phyloP scores from a whole-genome alignment of 768 basidiomycete species.

The Podaxis sp. region DNA sequence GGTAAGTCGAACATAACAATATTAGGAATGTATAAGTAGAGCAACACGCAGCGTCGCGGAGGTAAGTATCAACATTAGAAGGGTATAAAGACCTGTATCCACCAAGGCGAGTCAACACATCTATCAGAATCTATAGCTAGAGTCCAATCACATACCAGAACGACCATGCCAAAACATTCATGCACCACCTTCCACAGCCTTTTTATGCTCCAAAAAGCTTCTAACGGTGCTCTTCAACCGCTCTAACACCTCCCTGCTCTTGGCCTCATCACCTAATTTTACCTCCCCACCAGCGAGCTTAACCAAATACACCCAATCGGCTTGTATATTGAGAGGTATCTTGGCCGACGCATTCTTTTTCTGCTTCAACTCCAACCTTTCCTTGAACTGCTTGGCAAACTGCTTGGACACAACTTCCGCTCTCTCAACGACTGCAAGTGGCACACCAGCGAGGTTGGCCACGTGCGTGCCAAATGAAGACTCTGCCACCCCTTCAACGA shows the following conservation, averaged over 20 bases:
- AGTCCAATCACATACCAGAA: background rate
- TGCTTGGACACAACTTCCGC: slow-evolving; percentile 86
- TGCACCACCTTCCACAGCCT: background rate
- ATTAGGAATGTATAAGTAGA: background rate
- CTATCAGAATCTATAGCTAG: background rate
- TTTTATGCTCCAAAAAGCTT: slow-evolving; percentile 11
- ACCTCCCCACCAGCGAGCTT: slow-evolving; percentile 56
- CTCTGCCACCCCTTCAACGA: slow-evolving; percentile 82
- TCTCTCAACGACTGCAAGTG: slow-evolving; percentile 78
- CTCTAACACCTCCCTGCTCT: slow-evolving; percentile 51
- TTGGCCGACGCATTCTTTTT: slow-evolving; percentile 49
- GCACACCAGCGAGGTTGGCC: slow-evolving; percentile 92
- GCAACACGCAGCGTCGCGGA: background rate
- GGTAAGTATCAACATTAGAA: background rate
- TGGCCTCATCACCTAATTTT: slow-evolving; percentile 50
- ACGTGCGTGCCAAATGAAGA: slow-evolving; percentile 95
- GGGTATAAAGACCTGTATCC: background rate
- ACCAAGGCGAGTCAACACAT: background rate
- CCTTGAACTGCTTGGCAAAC: slow-evolving; percentile 87
- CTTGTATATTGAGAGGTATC: slow-evolving; percentile 80
- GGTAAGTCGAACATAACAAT: background rate
- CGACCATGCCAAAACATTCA: background rate
- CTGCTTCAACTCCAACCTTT: slow-evolving; percentile 68
- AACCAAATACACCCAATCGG: slow-evolving; percentile 85
- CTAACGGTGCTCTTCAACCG: slow-evolving; percentile 42